Evolutionary conservation across 1,284 basidiomycete genomes (phyloP), one percentile per base, ranked within the genome.

Genomic region (Sanghuangporus sanghuang): DNA sequence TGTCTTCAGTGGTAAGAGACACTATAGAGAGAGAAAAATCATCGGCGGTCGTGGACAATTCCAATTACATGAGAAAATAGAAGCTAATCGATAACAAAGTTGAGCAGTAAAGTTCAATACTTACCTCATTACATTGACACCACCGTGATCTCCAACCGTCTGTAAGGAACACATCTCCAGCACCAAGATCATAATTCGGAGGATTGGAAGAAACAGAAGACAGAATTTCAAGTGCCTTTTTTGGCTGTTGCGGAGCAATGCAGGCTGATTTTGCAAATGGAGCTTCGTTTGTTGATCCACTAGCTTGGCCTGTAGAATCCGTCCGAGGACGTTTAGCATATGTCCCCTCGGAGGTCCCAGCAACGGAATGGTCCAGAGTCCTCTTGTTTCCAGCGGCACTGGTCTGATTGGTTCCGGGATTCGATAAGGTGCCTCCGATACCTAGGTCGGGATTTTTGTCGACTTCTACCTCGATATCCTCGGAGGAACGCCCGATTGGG

Each of bases 121-220:
- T 71, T 66, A 89, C 88, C 49, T 76, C 73, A 59, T 75, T 69
- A 68, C 91, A 93, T 53, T 77, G 81, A 73, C 90, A 93, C 90
- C 89, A 92, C 18, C 86, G 80, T 56, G 83, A 76, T 64, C 88
- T 81, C 76, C 86, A 93, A 18, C 84, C 85, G 21, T 86, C 83
- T 0, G 83, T 84, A 54, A 92, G 74, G 73, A 92, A 92, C 32
- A 92, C 72, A 69, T 92, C 90, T 0, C 89, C 88, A 1, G 79
- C 73, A 23, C 87, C 84, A 1, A 72, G 59, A 52, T 56, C 58
- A 52, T 58, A 61, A 35, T 62, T 62, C 42, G 61, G n/a, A 42
- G 55, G 40, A 18, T 49, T 54, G 21, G 35, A 42, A 53, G 46
- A 49, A 11, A 54, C 39, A 2, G 8, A 11, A 39, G 42, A 38